phyloP scores from a whole-genome alignment of 1,139 yeast genomes.

The Zygoascus meyerae region DNA sequence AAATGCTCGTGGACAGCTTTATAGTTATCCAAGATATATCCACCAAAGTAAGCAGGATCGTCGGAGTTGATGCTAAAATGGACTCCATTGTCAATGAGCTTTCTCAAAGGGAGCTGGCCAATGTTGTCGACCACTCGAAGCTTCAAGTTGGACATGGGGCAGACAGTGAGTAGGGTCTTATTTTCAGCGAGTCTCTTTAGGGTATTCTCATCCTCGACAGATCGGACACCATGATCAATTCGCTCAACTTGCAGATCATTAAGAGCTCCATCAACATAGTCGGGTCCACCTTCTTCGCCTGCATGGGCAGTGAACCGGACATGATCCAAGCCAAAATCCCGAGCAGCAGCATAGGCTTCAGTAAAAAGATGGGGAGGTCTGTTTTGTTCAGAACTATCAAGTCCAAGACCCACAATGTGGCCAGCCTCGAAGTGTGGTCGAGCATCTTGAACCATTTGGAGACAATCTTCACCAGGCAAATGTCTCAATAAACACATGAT shows the following conservation, averaged over 20 bases:
- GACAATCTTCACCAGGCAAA: constrained; percentile 53
- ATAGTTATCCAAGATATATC: constrained; percentile 72
- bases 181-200: constrained; percentile 50
- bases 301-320: constrained; percentile 74
- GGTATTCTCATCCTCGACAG: constrained; percentile 48
- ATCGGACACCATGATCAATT: constrained; percentile 74
- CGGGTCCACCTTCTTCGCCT: constrained; percentile 79
- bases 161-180: constrained; percentile 55
- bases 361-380: constrained; percentile 64
- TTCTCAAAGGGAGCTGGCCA: constrained; percentile 55
- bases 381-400: constrained; percentile 70
- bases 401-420: constrained; percentile 62
- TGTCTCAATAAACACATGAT: constrained; percentile 80
- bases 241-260: constrained; percentile 56
- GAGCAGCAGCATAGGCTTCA: constrained; percentile 52
- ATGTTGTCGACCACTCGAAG: constrained; percentile 67
- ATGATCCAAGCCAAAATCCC: constrained; percentile 35
- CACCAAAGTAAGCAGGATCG: constrained; percentile 85
- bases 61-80: constrained; percentile 75
- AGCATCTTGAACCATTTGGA: constrained; percentile 51
- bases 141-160: constrained; percentile 72
- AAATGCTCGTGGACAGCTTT: constrained; percentile 57
- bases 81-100: constrained; percentile 55
- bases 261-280: constrained; percentile 52
- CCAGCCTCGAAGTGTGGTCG: constrained; percentile 48